Conservation (phyloP, 495 filamentous ascomycete genomes). For the Penicilliopsis zonata region DNA sequence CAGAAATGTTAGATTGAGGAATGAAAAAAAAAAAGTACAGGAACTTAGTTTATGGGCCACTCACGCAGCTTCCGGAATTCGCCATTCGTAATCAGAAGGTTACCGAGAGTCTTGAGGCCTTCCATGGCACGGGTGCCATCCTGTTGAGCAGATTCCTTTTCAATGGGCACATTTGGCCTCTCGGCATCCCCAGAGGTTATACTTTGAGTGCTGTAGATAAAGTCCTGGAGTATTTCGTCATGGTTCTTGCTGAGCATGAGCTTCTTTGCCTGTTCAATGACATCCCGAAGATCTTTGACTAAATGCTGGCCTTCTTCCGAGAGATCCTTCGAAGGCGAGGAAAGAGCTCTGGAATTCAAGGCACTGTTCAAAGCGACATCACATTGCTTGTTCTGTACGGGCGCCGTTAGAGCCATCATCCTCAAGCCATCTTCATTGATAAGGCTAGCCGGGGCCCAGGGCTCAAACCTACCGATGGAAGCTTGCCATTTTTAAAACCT, state of each 20-base stretch:
- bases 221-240: conserved; percentile 87
- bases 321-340: conserved; percentile 63
- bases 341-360: conserved; percentile 51
- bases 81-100: conserved; percentile 85
- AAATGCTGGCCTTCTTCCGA: conserved; percentile 71
- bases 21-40: not conserved
- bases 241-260: conserved; percentile 92
- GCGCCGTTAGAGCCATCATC: not conserved
- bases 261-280: conserved; percentile 79
- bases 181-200: conserved; percentile 46
- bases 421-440: not conserved
- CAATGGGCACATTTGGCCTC: conserved; percentile 51
- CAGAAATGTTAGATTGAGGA: conserved; percentile 7
- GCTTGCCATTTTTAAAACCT: conserved; percentile 84
- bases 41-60: conserved; percentile 24
- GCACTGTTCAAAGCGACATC: conserved; percentile 86
- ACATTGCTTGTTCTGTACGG: conserved; percentile 74
- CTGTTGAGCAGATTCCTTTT: conserved; percentile 63
- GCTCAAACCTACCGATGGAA: conserved; percentile 62
- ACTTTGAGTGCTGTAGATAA: conserved; percentile 84
- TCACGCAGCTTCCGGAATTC: conserved; percentile 89
- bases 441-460: not conserved
- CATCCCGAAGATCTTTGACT: conserved; percentile 63
- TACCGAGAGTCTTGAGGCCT: conserved; percentile 81
- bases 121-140: conserved; percentile 72